Conservation (phyloP, 2,329 filamentous ascomycete genomes). For the Fusarium dlaminii region DNA sequence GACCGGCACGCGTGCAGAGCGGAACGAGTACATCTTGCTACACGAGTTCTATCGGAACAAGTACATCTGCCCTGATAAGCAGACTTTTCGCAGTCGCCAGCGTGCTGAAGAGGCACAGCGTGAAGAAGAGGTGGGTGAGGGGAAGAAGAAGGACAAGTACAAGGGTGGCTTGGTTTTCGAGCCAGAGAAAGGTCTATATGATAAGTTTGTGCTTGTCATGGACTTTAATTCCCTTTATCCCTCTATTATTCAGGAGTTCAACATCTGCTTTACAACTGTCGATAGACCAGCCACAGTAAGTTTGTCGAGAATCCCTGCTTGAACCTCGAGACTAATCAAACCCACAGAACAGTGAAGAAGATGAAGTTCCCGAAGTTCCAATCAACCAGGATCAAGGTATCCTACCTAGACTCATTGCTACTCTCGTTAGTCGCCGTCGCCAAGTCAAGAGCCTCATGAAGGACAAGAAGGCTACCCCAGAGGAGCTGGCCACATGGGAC, state of each 20-base stretch:
- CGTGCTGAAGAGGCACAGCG: slow-evolving; percentile 75
- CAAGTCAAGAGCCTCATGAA: slow-evolving; percentile 99
- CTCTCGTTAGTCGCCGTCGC: slow-evolving; percentile 85
- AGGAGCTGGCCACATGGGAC: slow-evolving; percentile 94
- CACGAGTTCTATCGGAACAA: slow-evolving; percentile 97
- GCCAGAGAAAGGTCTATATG: slow-evolving; percentile 95
- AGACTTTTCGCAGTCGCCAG: slow-evolving; percentile 78
- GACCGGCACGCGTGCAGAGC: slow-evolving; percentile 93
- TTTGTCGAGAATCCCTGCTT: slow-evolving; percentile 3
- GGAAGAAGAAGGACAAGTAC: slow-evolving; percentile 99
- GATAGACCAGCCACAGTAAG: slow-evolving; percentile 78
- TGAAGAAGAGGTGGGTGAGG: slow-evolving; percentile 75
- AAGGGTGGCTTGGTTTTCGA: slow-evolving; percentile 99
- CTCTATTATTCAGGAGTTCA: slow-evolving; percentile 98
- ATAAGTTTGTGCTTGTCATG: slow-evolving; percentile 99
- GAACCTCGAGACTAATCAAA: slow-evolving; percentile 41
- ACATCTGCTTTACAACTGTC: slow-evolving; percentile 99
- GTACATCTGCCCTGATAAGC: slow-evolving; percentile 97
- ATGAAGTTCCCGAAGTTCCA: slow-evolving; percentile 89
- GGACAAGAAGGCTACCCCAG: slow-evolving; percentile 82
- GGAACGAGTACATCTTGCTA: slow-evolving; percentile 98
- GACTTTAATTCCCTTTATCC: slow-evolving; percentile 99
- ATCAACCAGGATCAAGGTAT: slow-evolving; percentile 82
- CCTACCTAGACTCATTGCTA: slow-evolving; percentile 89
- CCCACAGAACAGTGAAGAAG: slow-evolving; percentile 73